Base-by-base conservation (phyloP, 192 early-diverging fungal genomes). In the Linnemannia exigua region DNA sequence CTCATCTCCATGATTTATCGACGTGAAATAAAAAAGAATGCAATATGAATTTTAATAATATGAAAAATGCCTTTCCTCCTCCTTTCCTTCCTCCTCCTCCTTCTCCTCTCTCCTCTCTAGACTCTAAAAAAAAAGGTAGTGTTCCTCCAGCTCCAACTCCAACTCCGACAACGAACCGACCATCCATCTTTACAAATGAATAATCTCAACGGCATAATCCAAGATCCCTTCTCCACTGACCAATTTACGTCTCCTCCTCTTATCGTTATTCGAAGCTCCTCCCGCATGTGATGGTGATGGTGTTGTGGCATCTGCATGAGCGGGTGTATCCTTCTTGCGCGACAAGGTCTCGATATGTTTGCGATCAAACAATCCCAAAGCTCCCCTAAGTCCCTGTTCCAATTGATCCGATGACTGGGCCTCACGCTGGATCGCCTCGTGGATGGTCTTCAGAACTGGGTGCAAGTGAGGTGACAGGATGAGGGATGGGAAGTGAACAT, bases 401-500 rank as follows among this genome's bases (percentile, higher is more conserved):
- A 91, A 12, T 16, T 88, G 74, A 41, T 78, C 79, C 47, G 75
- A 78, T 0, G 87, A 52, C 31, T 87, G 67, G 5, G 82, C 63
- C 72, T 88, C 80, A 17, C 36, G 36, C 44, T 87, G 72, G 37
- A 88, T 72, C 20, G 79, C 72, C 36, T 70, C 61, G 25, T 84
- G 76, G 38, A 91, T 75, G 1, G 79, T 36, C 58, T 73, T 70
- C 5, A 89, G 48, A 31, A 88, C 69, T 15, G 87, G 81, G 66
- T 91, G 88, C 63, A 91, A 33, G 20, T 84, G 81, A 33, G 88
- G 76, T 33, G 89, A 89, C 33, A 91, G 54, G 52, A 91, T 91
- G 52, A 91, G 68, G 28, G 89, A 76, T 20, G 90, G 88, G 83
- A 89, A 91, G 63, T 89, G 88, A 50, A 89, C 89, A 76, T 91